These are phyloP conservation scores for Solanum tacnaense DNA, from an alignment of 257 asterid species.

Conservation along the genomic window DNA sequence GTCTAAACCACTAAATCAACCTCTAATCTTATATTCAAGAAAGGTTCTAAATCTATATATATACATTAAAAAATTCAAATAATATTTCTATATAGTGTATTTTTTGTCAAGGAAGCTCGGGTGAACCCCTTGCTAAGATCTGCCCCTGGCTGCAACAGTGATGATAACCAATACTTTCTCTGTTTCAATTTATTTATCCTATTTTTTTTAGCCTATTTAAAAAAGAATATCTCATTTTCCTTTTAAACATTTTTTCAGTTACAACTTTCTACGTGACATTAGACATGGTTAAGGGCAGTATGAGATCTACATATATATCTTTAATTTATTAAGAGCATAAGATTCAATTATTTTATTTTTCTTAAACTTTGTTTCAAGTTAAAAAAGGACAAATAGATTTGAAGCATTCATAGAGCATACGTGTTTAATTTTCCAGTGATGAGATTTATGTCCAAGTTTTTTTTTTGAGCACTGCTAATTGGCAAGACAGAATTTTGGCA, in stretches of 20 bases:
- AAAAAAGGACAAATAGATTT: no score
- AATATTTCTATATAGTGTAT: no score
- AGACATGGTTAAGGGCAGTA: no score
- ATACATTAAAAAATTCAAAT: no score
- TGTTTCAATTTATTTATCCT: neutral
- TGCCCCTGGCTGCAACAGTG: neutral
- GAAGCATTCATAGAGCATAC: neutral
- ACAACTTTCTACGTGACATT: no score
- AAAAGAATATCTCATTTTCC: no score
- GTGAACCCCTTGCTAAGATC: neutral
- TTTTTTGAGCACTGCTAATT: no score
- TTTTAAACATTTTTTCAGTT: no score
- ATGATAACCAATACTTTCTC: neutral
- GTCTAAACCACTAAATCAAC: neutral
- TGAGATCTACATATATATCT: neutral
- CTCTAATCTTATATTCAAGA: no score
- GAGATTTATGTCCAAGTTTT: neutral
- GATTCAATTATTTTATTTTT: neutral
- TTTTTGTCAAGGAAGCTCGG: neutral
- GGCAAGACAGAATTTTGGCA: no score
- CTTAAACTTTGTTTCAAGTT: fast-evolving
- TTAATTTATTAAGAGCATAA: neutral
- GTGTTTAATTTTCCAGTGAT: neutral
- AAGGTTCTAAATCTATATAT: neutral
- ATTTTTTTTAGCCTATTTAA: no score